Base-by-base conservation (phyloP, 2,329 filamentous ascomycete species). In the Fusarium pininemorale region DNA sequence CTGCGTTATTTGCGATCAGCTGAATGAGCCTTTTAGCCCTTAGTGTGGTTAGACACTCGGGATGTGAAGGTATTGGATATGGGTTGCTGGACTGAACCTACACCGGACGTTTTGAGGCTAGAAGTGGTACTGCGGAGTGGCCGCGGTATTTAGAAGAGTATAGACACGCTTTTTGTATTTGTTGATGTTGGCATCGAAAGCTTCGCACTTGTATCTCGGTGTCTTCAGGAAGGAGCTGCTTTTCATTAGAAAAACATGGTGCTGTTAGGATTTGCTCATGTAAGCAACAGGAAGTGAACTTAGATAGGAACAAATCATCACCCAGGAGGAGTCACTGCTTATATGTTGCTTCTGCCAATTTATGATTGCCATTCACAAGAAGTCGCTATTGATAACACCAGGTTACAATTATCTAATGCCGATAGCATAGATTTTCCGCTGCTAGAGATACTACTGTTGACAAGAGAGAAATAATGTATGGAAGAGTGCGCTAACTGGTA, bases 211-310 rank as follows among this genome's bases (percentile, higher is more conserved):
- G 6, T 24, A 24, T 7, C 14, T 16, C 9, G 9, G 3, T 11
- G 5, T 24, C n/a, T 24, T 6, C 41, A 5, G 16, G 15, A 18
- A 16, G n/a, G 7, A 24, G 41, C 6, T 7, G 9, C 15, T 44
- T 44, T 4, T 11, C 6, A 5, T 7, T 11, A 16, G 0, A 44
- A 24, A 44, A 4, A 14, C n/a, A 14, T 24, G 4, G n/a, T 16
- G 15, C 41, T 24, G 14, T 11, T 44, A 11, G 14, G 6, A 24
- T 24, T 44, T 14, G 6, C 4, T 24, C 1, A 44, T 16, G 9
- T 7, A 11, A 42, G 41, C 8, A 42, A 42, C 5, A 24, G 14
- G 14, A 1, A 35, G 32, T 3, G 32, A 16, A 0, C 1, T 15
- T 15, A 9, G 14, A 35, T 35, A 35, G 32, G 14, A 35, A 35